Base-by-base conservation (phyloP, 257 asterid species). In the Thymus quinquecostatus region DNA sequence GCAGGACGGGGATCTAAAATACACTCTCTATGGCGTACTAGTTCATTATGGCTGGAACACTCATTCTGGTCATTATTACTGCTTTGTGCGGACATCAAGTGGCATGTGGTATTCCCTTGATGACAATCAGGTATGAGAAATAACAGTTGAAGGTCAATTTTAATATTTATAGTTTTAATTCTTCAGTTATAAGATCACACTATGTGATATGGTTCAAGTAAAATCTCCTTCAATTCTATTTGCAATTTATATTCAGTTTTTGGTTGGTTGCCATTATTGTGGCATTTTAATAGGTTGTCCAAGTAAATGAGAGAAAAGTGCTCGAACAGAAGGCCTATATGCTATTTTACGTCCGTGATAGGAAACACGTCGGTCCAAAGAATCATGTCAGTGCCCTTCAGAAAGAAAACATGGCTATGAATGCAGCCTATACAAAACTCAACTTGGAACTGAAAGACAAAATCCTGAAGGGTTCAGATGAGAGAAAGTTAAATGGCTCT, bases 41-140 rank as follows among this genome's bases (percentile, higher is more conserved):
- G 99, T 94, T 75, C 99, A 94, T 86, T 88, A 88, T 61, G 99
- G 99, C 67, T 89, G 95, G 93, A 91, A 86, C 80, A 94, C 99
- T 69, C 98, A 82, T 83, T 94, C 97, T 75, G 99, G 99, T 64
- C 99, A 94, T 80, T 94, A 94, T 66, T 94, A 85, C 84, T 91
- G 99, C 87, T 94, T 89, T 84, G 97, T 94, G 64, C 97, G 98
- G 58, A 94, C 99, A 45, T 91, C 99, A 62, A 94, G 86, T 78
- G 99, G 99, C 79, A 86, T 89, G 91, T 94, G 99, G 99, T 88
- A 94, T 81, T 77, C 90, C 63, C 97, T 94, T 12, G 99, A 94
- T 82, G 99, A 94, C 83, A 94, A 94, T 77, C 89, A 82, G 97
- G 99, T 91, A 88, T 33, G 40, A 54, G 68, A 63, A 59, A 36